Conservation (phyloP, 768 basidiomycete species). For the Ramaria sp. region DNA sequence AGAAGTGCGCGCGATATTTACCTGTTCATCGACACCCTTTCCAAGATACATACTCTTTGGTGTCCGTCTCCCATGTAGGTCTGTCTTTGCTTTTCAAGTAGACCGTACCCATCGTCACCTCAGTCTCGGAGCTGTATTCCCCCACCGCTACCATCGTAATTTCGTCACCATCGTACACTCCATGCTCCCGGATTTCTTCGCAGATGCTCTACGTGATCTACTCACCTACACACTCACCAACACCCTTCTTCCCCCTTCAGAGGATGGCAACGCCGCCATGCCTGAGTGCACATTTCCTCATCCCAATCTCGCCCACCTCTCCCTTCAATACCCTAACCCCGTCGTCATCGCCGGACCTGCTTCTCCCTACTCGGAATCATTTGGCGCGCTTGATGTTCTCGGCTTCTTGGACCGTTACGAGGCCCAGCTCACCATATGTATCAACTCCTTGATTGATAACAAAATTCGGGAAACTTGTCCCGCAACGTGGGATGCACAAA, state of each 20-base stretch:
- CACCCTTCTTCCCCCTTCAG: slow-evolving; percentile 3
- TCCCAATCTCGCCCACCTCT: slow-evolving; percentile 2
- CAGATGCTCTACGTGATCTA: slow-evolving; percentile 4
- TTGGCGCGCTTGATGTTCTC: slow-evolving; percentile 56
- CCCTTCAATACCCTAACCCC: slow-evolving; percentile 8
- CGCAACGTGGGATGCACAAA: slow-evolving; percentile 57
- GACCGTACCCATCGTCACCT: background rate
- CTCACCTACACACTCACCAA: slow-evolving; percentile 2
- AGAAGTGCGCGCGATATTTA: slow-evolving; percentile 3
- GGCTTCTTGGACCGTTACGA: slow-evolving; percentile 79
- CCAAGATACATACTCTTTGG: slow-evolving; percentile 8
- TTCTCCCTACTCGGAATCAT: slow-evolving; percentile 29
- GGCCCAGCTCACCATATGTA: slow-evolving; percentile 69
- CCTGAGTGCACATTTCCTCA: slow-evolving; percentile 6
- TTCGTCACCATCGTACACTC: slow-evolving; percentile 7
- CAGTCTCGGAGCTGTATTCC: slow-evolving; percentile 8
- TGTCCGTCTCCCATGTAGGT: slow-evolving; percentile 8
- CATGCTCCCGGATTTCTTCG: slow-evolving; percentile 2
- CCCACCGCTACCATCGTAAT: slow-evolving; percentile 6
- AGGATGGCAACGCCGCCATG: background rate
- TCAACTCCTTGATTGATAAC: slow-evolving; percentile 76
- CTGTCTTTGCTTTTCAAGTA: background rate
- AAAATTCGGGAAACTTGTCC: slow-evolving; percentile 58
- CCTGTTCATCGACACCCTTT: slow-evolving; percentile 3
- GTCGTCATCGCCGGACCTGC: slow-evolving; percentile 9